phyloP scores from a whole-genome alignment of 345 rosid genomes.

The Clausena lansium region DNA sequence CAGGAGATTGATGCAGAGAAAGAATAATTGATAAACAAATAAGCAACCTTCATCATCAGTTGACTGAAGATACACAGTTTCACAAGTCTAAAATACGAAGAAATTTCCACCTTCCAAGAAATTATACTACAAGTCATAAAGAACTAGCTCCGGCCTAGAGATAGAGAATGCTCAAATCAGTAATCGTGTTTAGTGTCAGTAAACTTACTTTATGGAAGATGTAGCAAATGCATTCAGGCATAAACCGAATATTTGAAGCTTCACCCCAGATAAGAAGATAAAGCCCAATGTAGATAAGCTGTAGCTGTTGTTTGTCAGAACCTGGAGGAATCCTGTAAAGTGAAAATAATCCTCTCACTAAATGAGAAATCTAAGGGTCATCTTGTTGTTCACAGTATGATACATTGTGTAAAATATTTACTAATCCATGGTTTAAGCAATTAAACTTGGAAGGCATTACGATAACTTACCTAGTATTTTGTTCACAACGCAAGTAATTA shows the following conservation, averaged over 20 bases:
- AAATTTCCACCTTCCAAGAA: neutral
- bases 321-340: constrained; percentile 52
- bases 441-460: constrained; percentile 19
- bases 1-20: neutral
- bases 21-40: neutral
- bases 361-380: constrained; percentile 9
- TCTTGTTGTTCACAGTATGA: neutral
- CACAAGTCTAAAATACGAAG: neutral
- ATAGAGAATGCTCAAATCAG: constrained; percentile 8
- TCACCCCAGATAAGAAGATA: constrained; percentile 99
- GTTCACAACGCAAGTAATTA: constrained; percentile 55
- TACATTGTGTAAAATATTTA: neutral
- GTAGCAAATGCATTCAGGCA: constrained; percentile 99
- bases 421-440: constrained; percentile 1
- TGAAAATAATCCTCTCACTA: constrained; percentile 18
- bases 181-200: neutral
- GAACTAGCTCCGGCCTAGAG: constrained; percentile 5
- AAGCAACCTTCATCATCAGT: neutral
- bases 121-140: neutral
- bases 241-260: constrained; percentile 97
- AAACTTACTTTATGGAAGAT: constrained; percentile 83
- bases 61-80: neutral
- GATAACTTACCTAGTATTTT: constrained; percentile 45
- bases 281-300: constrained; percentile 78
- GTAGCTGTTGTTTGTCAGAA: constrained; percentile 49